Percentiles rank a stretch among this genome's conserved stretches.
Conservation (phyloP, 768 basidiomycete genomes). For the Hygrocybe punicea region DNA sequence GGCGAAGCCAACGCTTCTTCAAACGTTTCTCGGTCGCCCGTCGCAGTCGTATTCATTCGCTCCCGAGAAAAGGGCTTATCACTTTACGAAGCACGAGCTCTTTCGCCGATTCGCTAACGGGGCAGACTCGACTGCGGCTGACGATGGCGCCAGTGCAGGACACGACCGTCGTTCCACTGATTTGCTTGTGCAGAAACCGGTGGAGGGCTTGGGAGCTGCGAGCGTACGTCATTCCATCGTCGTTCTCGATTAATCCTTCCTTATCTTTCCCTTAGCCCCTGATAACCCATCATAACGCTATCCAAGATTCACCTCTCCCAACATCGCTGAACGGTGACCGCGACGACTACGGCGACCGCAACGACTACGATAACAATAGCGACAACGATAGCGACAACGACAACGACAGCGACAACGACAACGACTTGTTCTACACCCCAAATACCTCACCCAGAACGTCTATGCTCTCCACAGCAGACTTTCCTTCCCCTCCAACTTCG, state of each 20-base stretch:
- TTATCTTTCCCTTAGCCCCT: not conserved
- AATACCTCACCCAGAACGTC: constrained; percentile 52
- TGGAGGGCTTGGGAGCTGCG: not conserved
- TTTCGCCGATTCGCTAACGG: constrained; percentile 28
- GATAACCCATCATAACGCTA: not conserved
- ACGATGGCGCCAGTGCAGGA: constrained; percentile 18
- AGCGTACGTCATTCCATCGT: not conserved
- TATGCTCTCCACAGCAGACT: constrained; percentile 28
- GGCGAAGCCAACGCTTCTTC: constrained; percentile 56
- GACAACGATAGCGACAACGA: constrained; percentile 5
- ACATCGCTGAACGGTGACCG: not conserved
- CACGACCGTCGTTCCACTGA: not conserved
- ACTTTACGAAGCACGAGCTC: constrained; percentile 51
- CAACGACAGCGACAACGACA: constrained; percentile 34
- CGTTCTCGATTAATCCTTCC: not conserved
- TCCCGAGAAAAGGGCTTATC: constrained; percentile 42
- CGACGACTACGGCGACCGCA: constrained; percentile 3
- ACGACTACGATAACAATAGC: not conserved
- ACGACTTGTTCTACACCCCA: constrained; percentile 63
- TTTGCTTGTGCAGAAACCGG: not conserved
- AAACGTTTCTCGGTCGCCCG: constrained; percentile 59
- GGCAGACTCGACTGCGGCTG: constrained; percentile 12
- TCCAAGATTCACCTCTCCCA: not conserved
- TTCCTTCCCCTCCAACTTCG: constrained; percentile 26
- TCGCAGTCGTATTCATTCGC: constrained; percentile 59